These are phyloP conservation scores for Pseudogymnoascus sp. DNA, from an alignment of 2,329 filamentous ascomycete genomes.

Conservation along the genomic window DNA sequence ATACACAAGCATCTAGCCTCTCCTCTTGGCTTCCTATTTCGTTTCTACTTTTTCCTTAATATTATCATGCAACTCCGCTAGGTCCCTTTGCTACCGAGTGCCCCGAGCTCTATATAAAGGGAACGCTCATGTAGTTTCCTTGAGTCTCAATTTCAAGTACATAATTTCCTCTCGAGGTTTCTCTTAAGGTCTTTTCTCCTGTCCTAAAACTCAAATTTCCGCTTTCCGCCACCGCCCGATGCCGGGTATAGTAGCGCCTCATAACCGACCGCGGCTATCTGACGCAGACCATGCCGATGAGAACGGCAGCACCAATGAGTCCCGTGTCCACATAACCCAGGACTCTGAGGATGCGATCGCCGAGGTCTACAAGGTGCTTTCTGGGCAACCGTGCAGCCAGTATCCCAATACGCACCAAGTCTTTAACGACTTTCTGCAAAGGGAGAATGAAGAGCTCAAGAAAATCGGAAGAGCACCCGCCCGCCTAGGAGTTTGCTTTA, in stretches of 20 bases:
- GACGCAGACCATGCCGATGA: neutral
- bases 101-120: neutral
- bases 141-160: neutral
- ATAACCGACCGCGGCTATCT: neutral
- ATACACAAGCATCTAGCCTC: neutral
- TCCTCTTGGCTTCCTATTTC: neutral
- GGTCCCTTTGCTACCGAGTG: neutral
- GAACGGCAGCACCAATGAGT: neutral
- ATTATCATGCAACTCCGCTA: neutral
- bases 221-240: neutral
- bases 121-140: neutral
- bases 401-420: neutral
- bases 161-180: neutral
- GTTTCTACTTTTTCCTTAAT: neutral
- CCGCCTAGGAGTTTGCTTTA: neutral
- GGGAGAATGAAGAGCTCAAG: neutral
- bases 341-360: conserved; percentile 1
- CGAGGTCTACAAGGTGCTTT: neutral
- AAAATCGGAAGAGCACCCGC: neutral
- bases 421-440: neutral
- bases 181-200: neutral
- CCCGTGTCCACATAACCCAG: neutral
- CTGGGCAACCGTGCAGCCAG: neutral
- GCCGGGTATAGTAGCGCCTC: neutral
- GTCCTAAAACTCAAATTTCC: neutral